Evolutionary conservation across 2,329 filamentous ascomycete species (phyloP).

Genomic region (Trichothecium sympodiale): DNA sequence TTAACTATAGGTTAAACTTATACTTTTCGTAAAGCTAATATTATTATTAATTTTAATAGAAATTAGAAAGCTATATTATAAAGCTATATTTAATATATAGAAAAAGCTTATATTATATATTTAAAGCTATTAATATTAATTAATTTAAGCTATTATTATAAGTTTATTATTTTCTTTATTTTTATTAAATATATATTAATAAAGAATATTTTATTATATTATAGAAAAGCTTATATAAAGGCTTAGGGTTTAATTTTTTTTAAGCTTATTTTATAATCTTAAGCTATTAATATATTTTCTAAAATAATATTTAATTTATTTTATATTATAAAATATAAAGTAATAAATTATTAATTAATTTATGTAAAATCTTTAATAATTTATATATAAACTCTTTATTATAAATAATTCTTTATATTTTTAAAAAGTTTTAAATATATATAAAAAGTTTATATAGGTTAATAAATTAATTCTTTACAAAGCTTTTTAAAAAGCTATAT

Average conservation of each 20-base stretch:
- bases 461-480: too few relatives aligned
- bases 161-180: neutral
- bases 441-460: constrained; percentile 1
- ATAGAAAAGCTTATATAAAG: neutral
- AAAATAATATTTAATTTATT: neutral
- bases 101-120: neutral
- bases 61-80: too few relatives aligned
- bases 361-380: neutral
- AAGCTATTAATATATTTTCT: neutral
- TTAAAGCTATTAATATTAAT: neutral
- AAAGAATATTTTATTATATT: too few relatives aligned
- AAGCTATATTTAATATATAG: too few relatives aligned
- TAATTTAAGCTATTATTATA: neutral
- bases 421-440: neutral
- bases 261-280: neutral
- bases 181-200: neutral
- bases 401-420: constrained; percentile 1
- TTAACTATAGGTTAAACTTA: too few relatives aligned
- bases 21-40: too few relatives aligned
- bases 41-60: too few relatives aligned
- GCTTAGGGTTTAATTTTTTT: neutral
- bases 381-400: neutral
- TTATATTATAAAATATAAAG: neutral
- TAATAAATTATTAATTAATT: neutral
- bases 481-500: neutral